These are phyloP conservation scores for Heterotrichella gracilis DNA, from an alignment of 352 stramenopile species.

Conservation along the genomic window DNA sequence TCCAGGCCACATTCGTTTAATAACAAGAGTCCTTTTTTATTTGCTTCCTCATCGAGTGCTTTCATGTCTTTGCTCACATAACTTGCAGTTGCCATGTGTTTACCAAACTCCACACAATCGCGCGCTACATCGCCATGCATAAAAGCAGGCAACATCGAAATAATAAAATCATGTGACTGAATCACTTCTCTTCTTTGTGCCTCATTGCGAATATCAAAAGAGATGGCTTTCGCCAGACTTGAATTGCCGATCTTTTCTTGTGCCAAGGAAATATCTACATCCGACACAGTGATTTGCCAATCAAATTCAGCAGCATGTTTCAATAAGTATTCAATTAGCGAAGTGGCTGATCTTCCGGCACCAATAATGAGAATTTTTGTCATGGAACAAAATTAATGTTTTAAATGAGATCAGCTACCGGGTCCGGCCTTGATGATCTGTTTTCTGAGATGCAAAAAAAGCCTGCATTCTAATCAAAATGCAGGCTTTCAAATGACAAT, in stretches of 20 bases:
- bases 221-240: background rate
- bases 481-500: too few relatives aligned
- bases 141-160: slow-evolving; percentile 54
- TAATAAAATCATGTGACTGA: slow-evolving; percentile 40
- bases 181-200: background rate
- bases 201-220: background rate
- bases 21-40: slow-evolving; percentile 43
- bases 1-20: slow-evolving; percentile 72
- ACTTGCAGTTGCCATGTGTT: slow-evolving; percentile 58
- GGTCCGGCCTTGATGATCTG: too few relatives aligned
- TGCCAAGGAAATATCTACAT: background rate
- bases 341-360: background rate
- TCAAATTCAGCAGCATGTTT: background rate
- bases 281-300: background rate
- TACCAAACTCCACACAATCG: slow-evolving; percentile 41
- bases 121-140: slow-evolving; percentile 58
- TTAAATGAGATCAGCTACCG: too few relatives aligned
- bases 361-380: slow-evolving; percentile 4
- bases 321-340: background rate
- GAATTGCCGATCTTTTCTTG: background rate
- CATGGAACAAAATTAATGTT: background rate
- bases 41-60: slow-evolving; percentile 32
- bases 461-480: too few relatives aligned
- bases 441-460: too few relatives aligned
- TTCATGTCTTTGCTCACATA: slow-evolving; percentile 71